Evolutionary conservation across 2,329 filamentous ascomycete species (phyloP).

Genomic region (Colletotrichum echinochloae): DNA sequence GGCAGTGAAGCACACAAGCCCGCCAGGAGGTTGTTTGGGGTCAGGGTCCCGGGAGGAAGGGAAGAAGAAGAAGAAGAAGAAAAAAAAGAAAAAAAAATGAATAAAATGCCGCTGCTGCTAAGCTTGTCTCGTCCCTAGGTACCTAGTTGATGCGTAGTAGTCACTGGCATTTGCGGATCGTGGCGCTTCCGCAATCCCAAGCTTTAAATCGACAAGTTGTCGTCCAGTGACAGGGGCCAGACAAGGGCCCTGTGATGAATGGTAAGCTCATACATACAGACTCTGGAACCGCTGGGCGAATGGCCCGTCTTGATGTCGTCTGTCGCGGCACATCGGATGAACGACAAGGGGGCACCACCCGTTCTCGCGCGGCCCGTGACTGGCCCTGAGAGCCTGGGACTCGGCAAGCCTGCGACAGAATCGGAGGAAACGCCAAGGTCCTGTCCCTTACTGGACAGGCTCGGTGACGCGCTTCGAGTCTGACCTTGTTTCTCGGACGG

Average conservation of each 20-base stretch:
- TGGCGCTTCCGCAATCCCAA: constrained; percentile 23
- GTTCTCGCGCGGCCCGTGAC: constrained; percentile 35
- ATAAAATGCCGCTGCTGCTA: no score
- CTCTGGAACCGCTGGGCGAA: constrained; percentile 21
- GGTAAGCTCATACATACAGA: constrained; percentile 24
- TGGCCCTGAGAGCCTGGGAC: constrained; percentile 35
- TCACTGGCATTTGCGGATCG: constrained; percentile 21
- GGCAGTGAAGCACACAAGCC: constrained; percentile 39
- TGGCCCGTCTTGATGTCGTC: constrained; percentile 28
- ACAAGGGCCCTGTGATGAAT: neutral
- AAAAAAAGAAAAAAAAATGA: no score
- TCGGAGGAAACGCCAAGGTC: constrained; percentile 26
- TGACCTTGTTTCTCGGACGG: constrained; percentile 34
- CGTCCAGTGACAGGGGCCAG: constrained; percentile 35
- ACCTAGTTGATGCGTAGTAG: neutral
- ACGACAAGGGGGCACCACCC: constrained; percentile 29
- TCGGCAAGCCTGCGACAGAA: constrained; percentile 37
- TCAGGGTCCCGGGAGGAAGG: constrained; percentile 8
- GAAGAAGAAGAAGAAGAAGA: no score
- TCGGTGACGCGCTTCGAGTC: constrained; percentile 19
- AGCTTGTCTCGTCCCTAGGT: constrained; percentile 30
- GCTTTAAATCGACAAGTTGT: constrained; percentile 30
- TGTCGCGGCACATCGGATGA: constrained; percentile 42
- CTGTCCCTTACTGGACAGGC: constrained; percentile 24
- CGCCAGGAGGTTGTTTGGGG: constrained; percentile 41